A percentile compares a stretch with the other conserved stretches of the same genome.
Evolutionary conservation across 1,139 yeast genomes (phyloP).

Genomic region (Yamadazyma triangularis): DNA sequence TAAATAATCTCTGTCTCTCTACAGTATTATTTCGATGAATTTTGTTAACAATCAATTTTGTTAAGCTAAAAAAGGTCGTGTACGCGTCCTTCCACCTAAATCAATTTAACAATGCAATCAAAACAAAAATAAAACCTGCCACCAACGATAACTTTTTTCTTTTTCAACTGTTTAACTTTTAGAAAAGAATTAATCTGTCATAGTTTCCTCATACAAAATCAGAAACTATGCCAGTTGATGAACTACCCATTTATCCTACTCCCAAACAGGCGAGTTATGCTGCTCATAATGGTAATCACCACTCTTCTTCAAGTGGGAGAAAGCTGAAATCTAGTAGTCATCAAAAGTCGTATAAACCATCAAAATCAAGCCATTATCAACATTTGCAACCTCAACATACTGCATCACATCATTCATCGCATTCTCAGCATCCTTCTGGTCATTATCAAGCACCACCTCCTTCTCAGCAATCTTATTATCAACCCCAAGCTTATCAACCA

Average conservation of each 20-base stretch:
- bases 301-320: slow-evolving; percentile 3
- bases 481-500: slow-evolving; percentile 3
- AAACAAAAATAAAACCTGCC: too few relatives aligned
- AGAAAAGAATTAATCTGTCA: too few relatives aligned
- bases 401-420: slow-evolving; percentile 8
- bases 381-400: slow-evolving; percentile 4
- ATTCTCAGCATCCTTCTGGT: slow-evolving; percentile 1
- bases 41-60: too few relatives aligned
- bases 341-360: neutral
- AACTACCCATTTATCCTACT: slow-evolving; percentile 45
- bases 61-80: too few relatives aligned
- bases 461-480: slow-evolving; percentile 2
- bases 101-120: too few relatives aligned
- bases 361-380: slow-evolving; percentile 3
- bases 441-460: slow-evolving; percentile 1
- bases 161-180: too few relatives aligned
- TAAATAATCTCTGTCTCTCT: too few relatives aligned
- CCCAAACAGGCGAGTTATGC: slow-evolving; percentile 44
- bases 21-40: too few relatives aligned
- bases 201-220: too few relatives aligned
- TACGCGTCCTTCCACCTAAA: too few relatives aligned
- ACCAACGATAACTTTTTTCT: too few relatives aligned
- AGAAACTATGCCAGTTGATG: slow-evolving; percentile 28
- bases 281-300: slow-evolving; percentile 11
- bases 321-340: slow-evolving; percentile 2